These are phyloP conservation scores for Hsuehochloa calcarea DNA, from an alignment of 176 grass and related monocot genomes.

Conservation along the genomic window DNA sequence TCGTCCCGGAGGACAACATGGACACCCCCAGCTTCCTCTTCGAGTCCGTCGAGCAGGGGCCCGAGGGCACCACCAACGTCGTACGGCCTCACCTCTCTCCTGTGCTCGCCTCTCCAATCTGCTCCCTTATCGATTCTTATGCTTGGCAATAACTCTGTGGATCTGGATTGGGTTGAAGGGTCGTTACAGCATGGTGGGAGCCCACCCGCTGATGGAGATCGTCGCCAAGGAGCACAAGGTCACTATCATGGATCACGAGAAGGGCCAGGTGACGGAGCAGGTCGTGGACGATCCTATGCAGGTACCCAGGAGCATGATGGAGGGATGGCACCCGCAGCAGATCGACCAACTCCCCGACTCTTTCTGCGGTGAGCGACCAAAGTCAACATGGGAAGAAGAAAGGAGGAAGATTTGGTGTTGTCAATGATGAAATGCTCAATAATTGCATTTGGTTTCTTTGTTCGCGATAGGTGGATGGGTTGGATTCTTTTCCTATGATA, in stretches of 20 bases:
- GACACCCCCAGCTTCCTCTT: slow-evolving; percentile 85
- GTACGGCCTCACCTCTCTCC: neutral
- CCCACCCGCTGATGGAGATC: slow-evolving; percentile 66
- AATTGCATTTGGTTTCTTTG: neutral
- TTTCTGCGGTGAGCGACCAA: slow-evolving; percentile 41
- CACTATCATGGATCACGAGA: slow-evolving; percentile 69
- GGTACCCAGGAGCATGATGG: slow-evolving; percentile 66
- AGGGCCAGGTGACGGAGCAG: slow-evolving; percentile 52
- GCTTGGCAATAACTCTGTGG: neutral
- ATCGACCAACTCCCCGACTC: slow-evolving; percentile 56
- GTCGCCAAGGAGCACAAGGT: slow-evolving; percentile 64
- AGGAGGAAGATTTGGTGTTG: neutral
- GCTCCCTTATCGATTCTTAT: neutral
- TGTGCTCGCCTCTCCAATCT: neutral
- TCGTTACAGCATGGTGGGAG: slow-evolving; percentile 71
- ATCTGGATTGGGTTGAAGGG: slow-evolving; percentile 42
- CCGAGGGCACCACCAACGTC: slow-evolving; percentile 59
- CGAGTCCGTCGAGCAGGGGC: slow-evolving; percentile 81
- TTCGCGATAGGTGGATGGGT: slow-evolving; percentile 71
- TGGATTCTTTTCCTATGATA: slow-evolving; percentile 89
- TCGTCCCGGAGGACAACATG: slow-evolving; percentile 59
- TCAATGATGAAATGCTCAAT: slow-evolving; percentile 10
- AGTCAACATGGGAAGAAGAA: neutral
- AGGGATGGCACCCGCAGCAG: slow-evolving; percentile 60
- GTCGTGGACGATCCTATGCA: slow-evolving; percentile 66